Evolutionary conservation across 1,284 basidiomycete species (phyloP), one percentile per base, ranked within the genome.

Genomic region (Testicularia cyperi): DNA sequence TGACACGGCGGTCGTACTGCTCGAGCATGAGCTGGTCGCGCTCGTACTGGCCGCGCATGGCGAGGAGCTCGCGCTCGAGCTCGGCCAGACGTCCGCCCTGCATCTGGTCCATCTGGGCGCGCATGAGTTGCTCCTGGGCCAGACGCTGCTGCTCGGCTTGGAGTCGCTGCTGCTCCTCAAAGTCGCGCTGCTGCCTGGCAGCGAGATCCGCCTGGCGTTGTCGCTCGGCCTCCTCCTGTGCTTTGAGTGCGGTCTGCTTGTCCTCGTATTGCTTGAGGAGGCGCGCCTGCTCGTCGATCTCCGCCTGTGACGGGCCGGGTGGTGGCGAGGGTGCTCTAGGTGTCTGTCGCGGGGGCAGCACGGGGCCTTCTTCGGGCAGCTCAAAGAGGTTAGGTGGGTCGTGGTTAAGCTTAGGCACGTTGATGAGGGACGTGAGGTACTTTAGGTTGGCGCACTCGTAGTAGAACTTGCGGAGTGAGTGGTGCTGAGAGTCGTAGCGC

Each of bases 181-280:
- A 96, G 71, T 96, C 92, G 30, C 82, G 83, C 69, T 91, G 89
- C 68, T 92, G 88, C 44, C 86, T 84, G 25, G 84, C 84, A 71
- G 95, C 87, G 30, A 83, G 80, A 45, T 92, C 89, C 21, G 84
- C 81, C 42, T 90, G 85, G 14, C 82, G 82, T 21, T 83, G 84
- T 74, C 92, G 88, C 72, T 95, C 94, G 0, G 83, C 84, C 60
- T 92, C 89, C 39, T 90, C 84, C 56, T 88, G 83, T 20, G 87
- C 82, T 33, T 85, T 83, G 21, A 97, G 80, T 2, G 87, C 85
- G 18, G 85, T 83, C 73, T 98, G 95, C 77, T 97, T 91, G 35
- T 92, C 88, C 78, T 98, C 95, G 74, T 97, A 98, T 77, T 97
- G 85, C 74, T 94, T 92, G 49, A 99, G 83, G 83, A 98, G 86